Percentiles rank a stretch among this genome's conserved stretches.
These are phyloP conservation scores for Tirmania nivea DNA, from an alignment of 495 filamentous ascomycete species.

Conservation along the genomic window DNA sequence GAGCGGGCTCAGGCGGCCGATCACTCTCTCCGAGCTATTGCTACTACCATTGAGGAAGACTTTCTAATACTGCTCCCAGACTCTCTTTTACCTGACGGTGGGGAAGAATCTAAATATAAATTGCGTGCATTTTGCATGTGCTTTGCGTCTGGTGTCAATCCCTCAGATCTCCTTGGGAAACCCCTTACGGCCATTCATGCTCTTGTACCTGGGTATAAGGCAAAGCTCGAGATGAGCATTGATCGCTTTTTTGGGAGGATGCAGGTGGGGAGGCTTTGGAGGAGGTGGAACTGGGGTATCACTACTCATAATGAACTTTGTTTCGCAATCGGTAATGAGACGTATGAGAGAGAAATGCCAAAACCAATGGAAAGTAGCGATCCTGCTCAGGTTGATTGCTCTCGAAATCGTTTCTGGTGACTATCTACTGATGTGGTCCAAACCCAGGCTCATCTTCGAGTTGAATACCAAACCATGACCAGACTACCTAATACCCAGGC, in stretches of 20 bases:
- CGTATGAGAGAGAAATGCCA: conserved; percentile 4
- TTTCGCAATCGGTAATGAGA: conserved; percentile 30
- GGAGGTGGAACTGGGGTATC: conserved; percentile 43
- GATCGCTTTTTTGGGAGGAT: conserved; percentile 50
- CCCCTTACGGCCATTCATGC: conserved; percentile 43
- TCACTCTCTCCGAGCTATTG: conserved; percentile 27
- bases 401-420: not conserved
- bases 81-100: conserved; percentile 14
- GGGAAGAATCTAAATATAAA: too few species aligned
- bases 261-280: conserved; percentile 32
- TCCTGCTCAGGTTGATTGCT: not conserved
- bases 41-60: conserved; percentile 47
- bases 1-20: conserved; percentile 8
- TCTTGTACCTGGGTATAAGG: conserved; percentile 45
- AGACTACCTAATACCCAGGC: conserved; percentile 43
- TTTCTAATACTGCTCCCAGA: conserved; percentile 45
- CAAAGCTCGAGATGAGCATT: conserved; percentile 54
- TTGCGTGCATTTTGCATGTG: conserved; percentile 25
- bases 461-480: conserved; percentile 59
- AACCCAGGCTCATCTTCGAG: conserved; percentile 28
- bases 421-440: too few species aligned
- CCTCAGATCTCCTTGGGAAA: conserved; percentile 38
- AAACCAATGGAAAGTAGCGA: not conserved
- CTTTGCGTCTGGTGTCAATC: conserved; percentile 52
- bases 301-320: conserved; percentile 36